phyloP scores from a whole-genome alignment of 441 rosid genomes.

The Erodium texanum region DNA sequence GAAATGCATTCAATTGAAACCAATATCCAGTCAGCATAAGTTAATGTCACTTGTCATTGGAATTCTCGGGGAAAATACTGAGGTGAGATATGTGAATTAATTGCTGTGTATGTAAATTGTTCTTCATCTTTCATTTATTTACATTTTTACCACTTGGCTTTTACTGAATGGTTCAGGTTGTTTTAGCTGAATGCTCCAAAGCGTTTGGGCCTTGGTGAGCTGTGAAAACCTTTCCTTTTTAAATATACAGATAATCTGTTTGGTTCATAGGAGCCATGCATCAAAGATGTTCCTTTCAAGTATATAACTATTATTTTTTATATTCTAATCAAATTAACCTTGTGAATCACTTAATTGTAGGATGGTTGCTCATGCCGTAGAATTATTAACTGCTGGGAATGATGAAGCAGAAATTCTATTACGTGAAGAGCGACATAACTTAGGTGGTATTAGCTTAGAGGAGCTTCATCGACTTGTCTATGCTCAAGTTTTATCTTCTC shows the following conservation, averaged over 20 bases:
- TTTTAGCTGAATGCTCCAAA: constrained; percentile 82
- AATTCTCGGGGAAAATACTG: constrained; percentile 82
- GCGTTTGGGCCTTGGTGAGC: constrained; percentile 92
- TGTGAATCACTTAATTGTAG: constrained; percentile 31
- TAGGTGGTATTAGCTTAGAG: constrained; percentile 73
- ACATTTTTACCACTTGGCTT: constrained; percentile 6
- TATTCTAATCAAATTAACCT: not conserved
- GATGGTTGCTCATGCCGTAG: constrained; percentile 90
- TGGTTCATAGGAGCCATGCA: not conserved
- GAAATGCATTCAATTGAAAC: constrained; percentile 71
- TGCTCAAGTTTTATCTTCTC: constrained; percentile 92
- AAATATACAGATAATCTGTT: not conserved
- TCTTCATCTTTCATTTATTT: not conserved
- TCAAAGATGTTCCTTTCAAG: not conserved
- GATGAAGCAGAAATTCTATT: constrained; percentile 65
- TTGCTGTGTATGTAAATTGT: not conserved
- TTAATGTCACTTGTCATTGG: constrained; percentile 61
- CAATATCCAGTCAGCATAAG: constrained; percentile 52
- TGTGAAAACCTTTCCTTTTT: constrained; percentile 7
- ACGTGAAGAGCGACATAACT: constrained; percentile 52
- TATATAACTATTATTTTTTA: not conserved
- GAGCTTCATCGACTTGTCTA: constrained; percentile 85
- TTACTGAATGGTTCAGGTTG: constrained; percentile 48
- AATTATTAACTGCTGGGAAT: constrained; percentile 71
- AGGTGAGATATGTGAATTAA: constrained; percentile 39